Base-by-base conservation (phyloP, 768 basidiomycete species). In the Tulasnella sp. region DNA sequence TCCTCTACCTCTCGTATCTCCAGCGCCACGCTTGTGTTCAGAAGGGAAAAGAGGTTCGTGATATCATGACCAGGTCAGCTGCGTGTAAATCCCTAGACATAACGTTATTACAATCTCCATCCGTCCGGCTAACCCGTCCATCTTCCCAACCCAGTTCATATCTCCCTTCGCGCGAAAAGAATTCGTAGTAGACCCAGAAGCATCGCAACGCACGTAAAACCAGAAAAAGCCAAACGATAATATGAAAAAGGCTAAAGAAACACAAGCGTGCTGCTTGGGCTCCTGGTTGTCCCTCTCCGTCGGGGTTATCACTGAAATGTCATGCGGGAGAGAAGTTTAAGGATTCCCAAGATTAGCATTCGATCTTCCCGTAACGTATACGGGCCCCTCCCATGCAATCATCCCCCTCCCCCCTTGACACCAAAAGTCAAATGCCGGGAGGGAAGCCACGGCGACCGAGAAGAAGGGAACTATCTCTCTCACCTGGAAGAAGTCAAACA, bases 401-500 rank as follows among this genome's bases (percentile, higher is more conserved):
- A 59, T 59, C 6, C 11, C 2, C 52, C 22, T 59, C 32, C 52
- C 52, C 22, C 52, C 52, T 59, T 59, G 52, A 59, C 52, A 59
- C 32, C n/a, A 47, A 26, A 59, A 59, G 52, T 22, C 52, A 29
- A 59, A 32, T 9, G 52, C 26, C 19, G 9, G 26, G 42, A 44
- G 44, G 44, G 44, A 47, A 26, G 52, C 52, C 26, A 29, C 3
- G 52, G 52, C 52, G 26, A 40, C n/a, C 52, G 52, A 59, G 32
- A 29, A 26, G 16, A 70, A 52, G 37, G 1, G 34, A 29, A n/a
- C 5, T 26, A 9, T 5, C 44, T 22, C 44, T 47, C 70, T 72
- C 26, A 72, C 65, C 34, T 74, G 75, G 67, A 85, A 78, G 75
- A 86, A 86, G 75, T 87, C 86, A 75, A 87, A 87, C 70, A 85